A percentile compares a stretch with the other conserved stretches of the same genome.
These are phyloP conservation scores for Pseudonitzschia pungens DNA, from an alignment of 108 stramenopile genomes.

Conservation along the genomic window DNA sequence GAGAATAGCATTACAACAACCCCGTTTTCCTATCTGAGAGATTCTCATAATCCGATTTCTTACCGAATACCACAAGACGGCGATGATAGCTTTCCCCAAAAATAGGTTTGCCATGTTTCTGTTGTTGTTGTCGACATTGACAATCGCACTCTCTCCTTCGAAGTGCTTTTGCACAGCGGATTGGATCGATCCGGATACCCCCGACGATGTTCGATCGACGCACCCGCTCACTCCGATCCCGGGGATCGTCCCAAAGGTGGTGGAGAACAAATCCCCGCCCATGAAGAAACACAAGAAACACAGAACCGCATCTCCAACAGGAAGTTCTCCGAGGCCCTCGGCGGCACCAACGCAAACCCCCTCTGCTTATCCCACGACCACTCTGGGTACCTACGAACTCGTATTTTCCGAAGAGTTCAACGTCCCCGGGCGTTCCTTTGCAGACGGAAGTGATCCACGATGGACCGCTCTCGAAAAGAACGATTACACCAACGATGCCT, in stretches of 20 bases:
- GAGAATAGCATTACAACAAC: no score
- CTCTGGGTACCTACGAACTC: conserved; percentile 52
- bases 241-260: conserved; percentile 9
- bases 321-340: conserved; percentile 23
- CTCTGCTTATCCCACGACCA: conserved; percentile 40
- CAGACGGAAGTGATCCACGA: conserved; percentile 91
- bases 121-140: background rate
- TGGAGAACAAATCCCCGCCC: no score
- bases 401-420: conserved; percentile 97
- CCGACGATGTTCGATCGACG: conserved; percentile 51
- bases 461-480: conserved; percentile 98
- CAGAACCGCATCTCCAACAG: conserved; percentile 21
- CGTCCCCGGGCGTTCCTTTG: conserved; percentile 69
- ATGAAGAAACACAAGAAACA: conserved; percentile 9
- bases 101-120: background rate
- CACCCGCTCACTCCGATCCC: conserved; percentile 33
- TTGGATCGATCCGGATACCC: conserved; percentile 97
- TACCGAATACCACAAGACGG: background rate
- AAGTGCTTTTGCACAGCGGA: conserved; percentile 30
- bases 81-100: background rate
- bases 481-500: conserved; percentile 95
- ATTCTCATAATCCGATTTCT: no score
- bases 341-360: conserved; percentile 38
- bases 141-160: background rate
- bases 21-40: no score